phyloP scores from a whole-genome alignment of 2,329 filamentous ascomycete species.

The Neopestalotiopsis clavispora region DNA sequence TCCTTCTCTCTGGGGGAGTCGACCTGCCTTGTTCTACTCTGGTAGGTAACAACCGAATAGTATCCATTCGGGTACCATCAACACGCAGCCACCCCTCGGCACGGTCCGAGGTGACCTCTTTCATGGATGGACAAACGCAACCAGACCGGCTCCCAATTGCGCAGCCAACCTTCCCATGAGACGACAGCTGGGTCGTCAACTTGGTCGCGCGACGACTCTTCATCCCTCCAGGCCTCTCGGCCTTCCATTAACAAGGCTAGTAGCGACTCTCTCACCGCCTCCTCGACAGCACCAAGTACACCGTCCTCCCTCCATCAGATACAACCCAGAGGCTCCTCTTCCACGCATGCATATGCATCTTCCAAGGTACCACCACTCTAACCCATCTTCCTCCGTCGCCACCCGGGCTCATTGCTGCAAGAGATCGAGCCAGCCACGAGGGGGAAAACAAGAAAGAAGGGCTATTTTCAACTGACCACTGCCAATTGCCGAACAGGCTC shows the following conservation, averaged over 20 bases:
- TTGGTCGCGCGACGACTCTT: constrained; percentile 12
- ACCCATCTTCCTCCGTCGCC: background rate
- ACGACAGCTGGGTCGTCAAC: constrained; percentile 1
- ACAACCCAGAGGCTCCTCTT: background rate
- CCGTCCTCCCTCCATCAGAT: constrained; percentile 10
- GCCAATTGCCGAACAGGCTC: background rate
- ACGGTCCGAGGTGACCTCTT: constrained; percentile 13
- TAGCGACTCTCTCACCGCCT: constrained; percentile 11
- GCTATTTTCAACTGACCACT: constrained; percentile 2
- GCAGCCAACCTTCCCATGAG: constrained; percentile 6
- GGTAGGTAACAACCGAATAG: background rate
- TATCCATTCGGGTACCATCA: background rate
- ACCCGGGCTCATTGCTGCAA: background rate
- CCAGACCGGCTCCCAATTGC: constrained; percentile 11
- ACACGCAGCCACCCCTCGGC: constrained; percentile 9
- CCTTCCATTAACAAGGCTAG: constrained; percentile 7
- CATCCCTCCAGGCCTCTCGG: background rate
- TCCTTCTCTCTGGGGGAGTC: background rate
- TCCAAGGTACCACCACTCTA: background rate
- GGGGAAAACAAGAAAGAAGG: background rate
- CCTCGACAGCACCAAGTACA: constrained; percentile 14
- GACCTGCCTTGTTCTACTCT: background rate
- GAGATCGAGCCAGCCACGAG: background rate
- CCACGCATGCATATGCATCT: constrained; percentile 3
- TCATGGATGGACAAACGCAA: constrained; percentile 17